These are phyloP conservation scores for Aspergillus sclerotiicarbonarius DNA, from an alignment of 495 filamentous ascomycete species.

Conservation along the genomic window DNA sequence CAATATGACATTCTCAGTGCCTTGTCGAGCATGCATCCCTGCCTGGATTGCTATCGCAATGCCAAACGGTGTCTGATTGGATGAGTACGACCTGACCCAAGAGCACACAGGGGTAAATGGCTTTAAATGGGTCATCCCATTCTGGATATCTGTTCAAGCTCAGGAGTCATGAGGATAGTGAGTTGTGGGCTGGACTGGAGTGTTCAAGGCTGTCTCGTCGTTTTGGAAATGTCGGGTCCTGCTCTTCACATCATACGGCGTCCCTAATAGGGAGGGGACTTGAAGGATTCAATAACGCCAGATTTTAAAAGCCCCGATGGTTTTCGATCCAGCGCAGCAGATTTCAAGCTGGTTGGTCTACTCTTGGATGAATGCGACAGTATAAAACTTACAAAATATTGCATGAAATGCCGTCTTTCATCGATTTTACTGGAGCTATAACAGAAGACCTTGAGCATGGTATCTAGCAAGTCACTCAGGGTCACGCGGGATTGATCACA, in stretches of 20 bases:
- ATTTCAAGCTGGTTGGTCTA: slow-evolving; percentile 18
- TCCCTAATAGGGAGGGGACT: slow-evolving; percentile 12
- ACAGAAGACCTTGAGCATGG: slow-evolving; percentile 18
- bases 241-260: slow-evolving; percentile 22
- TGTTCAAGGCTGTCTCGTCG: slow-evolving; percentile 17
- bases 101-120: slow-evolving; percentile 2
- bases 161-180: slow-evolving; percentile 14
- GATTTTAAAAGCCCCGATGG: slow-evolving; percentile 12
- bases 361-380: slow-evolving; percentile 16
- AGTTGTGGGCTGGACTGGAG: slow-evolving; percentile 16
- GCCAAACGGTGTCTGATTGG: too few species aligned
- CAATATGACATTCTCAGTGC: too few species aligned
- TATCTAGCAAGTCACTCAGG: slow-evolving; percentile 17
- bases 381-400: slow-evolving; percentile 15
- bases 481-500: slow-evolving; percentile 18
- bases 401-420: slow-evolving; percentile 4
- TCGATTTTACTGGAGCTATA: slow-evolving; percentile 16
- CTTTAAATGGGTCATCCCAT: slow-evolving; percentile 11
- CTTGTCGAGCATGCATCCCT: too few species aligned
- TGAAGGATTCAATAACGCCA: neutral
- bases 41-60: too few species aligned
- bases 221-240: slow-evolving; percentile 5
- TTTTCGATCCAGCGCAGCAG: slow-evolving; percentile 12
- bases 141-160: slow-evolving; percentile 16
- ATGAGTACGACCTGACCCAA: too few species aligned